phyloP scores from a whole-genome alignment of 2,329 filamentous ascomycete genomes.

The Aureobasidium sp. region DNA sequence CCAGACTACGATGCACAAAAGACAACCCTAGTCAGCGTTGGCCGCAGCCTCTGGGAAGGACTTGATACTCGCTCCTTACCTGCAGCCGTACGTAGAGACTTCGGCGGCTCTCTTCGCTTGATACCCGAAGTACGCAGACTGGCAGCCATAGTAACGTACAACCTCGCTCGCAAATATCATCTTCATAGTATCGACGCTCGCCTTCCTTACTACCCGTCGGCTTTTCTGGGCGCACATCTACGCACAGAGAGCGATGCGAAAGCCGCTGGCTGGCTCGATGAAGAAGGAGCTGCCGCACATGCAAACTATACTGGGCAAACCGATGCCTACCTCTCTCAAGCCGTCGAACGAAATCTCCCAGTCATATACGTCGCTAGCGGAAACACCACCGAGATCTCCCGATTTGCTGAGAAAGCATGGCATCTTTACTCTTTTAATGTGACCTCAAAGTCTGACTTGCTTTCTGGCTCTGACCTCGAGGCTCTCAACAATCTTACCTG shows the following conservation, averaged over 20 bases:
- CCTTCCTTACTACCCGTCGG: conserved; percentile 22
- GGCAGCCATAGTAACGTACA: conserved; percentile 31
- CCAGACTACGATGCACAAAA: conserved; percentile 14
- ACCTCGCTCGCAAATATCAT: conserved; percentile 24
- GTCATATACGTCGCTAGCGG: conserved; percentile 42
- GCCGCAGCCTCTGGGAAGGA: conserved; percentile 24
- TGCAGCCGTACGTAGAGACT: conserved; percentile 22
- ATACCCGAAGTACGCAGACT: conserved; percentile 23
- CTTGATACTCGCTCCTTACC: conserved; percentile 25
- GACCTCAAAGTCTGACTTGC: conserved; percentile 38
- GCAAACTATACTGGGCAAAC: conserved; percentile 34
- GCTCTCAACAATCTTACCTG: conserved; percentile 35
- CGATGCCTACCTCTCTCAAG: conserved; percentile 32
- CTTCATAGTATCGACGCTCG: conserved; percentile 25
- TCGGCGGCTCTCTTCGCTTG: conserved; percentile 26
- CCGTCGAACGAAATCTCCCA: conserved; percentile 23
- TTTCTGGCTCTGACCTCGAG: conserved; percentile 32
- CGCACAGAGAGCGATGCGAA: conserved; percentile 32
- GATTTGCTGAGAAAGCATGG: conserved; percentile 33
- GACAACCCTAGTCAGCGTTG: conserved; percentile 24
- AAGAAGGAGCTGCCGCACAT: neutral
- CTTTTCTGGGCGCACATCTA: conserved; percentile 36
- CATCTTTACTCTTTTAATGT: conserved; percentile 33
- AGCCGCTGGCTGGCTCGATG: conserved; percentile 26
- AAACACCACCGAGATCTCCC: conserved; percentile 31